A percentile compares a stretch with the other conserved stretches of the same genome.
Evolutionary conservation across 2,329 filamentous ascomycete genomes (phyloP).

Genomic region (Xylaria digitata): DNA sequence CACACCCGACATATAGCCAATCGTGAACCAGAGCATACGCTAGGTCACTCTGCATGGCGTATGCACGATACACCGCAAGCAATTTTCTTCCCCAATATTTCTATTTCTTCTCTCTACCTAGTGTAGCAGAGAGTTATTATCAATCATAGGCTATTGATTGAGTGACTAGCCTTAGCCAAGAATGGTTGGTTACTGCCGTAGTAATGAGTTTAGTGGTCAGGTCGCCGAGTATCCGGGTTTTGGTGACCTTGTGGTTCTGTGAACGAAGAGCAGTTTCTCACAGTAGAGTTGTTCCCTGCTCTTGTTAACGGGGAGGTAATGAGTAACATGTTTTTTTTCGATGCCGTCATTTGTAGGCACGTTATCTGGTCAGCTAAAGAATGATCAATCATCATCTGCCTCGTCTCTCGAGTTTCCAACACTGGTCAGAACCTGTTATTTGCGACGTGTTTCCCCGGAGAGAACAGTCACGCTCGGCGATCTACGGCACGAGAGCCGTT

Average conservation of each 20-base stretch:
- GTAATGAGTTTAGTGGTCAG: background rate
- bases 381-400: constrained; percentile 8
- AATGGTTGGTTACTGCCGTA: too few relatives aligned
- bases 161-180: background rate
- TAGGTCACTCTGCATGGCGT: constrained; percentile 9
- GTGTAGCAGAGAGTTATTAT: background rate
- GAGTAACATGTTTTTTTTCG: too few relatives aligned
- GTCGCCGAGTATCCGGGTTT: background rate
- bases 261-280: background rate
- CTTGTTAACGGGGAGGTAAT: too few relatives aligned
- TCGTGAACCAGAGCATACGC: background rate
- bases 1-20: background rate
- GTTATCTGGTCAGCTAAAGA: constrained; percentile 1
- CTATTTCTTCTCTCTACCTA: background rate
- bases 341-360: background rate
- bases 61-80: constrained; percentile 20
- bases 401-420: background rate
- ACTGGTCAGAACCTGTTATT: background rate
- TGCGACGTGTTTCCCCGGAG: constrained; percentile 10
- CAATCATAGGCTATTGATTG: background rate
- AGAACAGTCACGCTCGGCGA: constrained; percentile 20
- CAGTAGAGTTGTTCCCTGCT: constrained; percentile 1
- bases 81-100: background rate
- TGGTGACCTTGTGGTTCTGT: background rate
- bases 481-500: background rate